A percentile compares a stretch with the other conserved stretches of the same genome.
phyloP scores from a whole-genome alignment of 2,329 filamentous ascomycete species.

The Cordyceps cicadae region DNA sequence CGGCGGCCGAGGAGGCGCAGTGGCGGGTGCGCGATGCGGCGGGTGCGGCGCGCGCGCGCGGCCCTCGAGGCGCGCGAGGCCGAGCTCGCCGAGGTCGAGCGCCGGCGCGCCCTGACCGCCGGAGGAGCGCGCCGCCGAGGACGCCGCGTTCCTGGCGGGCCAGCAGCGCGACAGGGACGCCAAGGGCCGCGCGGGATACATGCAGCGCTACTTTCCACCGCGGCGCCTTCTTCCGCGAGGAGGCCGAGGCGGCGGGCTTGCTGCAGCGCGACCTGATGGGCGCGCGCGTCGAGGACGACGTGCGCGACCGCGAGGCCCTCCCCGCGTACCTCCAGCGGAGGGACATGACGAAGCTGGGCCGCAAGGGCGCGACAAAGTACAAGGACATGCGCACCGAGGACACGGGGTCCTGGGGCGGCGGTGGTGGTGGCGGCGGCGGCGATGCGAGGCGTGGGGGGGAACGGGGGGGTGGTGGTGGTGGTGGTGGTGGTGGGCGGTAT shows the following conservation, averaged over 20 bases:
- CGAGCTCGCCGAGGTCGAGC: conserved; percentile 82
- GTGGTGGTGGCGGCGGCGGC: too few species aligned
- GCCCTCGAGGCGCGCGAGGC: conserved; percentile 76
- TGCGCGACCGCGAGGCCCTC: conserved; percentile 70
- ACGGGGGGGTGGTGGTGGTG: conserved; percentile 21
- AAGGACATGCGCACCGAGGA: conserved; percentile 83
- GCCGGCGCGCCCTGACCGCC: conserved; percentile 74
- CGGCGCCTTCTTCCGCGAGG: conserved; percentile 88
- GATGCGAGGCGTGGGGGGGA: conserved; percentile 16
- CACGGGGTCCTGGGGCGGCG: conserved; percentile 77
- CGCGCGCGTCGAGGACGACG: conserved; percentile 71
- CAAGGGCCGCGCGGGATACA: conserved; percentile 74
- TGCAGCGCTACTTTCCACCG: conserved; percentile 98
- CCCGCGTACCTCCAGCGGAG: conserved; percentile 88
- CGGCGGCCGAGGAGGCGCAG: conserved; percentile 78
- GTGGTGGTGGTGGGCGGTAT: conserved; percentile 18
- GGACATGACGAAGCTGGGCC: conserved; percentile 88
- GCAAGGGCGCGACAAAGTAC: conserved; percentile 86
- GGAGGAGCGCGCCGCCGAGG: conserved; percentile 83
- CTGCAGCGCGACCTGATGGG: conserved; percentile 82
- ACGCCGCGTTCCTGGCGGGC: conserved; percentile 64
- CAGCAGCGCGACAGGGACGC: conserved; percentile 74
- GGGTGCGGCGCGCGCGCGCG: conserved; percentile 78
- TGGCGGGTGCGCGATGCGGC: conserved; percentile 93
- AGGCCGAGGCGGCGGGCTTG: conserved; percentile 65